A percentile compares a stretch with the other conserved stretches of the same genome.
Conservation (phyloP, 2,329 filamentous ascomycete species). For the Delphinella strobiligena region DNA sequence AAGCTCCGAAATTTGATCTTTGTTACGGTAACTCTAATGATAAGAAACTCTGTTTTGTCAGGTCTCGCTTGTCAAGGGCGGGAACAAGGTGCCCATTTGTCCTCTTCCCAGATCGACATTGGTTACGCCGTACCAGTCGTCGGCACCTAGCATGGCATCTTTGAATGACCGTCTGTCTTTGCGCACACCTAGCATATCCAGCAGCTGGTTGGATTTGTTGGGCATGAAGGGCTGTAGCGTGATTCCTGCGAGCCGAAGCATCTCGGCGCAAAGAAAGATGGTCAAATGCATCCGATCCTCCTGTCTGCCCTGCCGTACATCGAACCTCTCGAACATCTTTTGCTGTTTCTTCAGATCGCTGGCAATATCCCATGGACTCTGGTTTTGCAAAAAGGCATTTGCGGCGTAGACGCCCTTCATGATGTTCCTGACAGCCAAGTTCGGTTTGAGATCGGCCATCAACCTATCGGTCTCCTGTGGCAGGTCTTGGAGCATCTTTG, state of each 20-base stretch:
- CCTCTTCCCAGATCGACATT: slow-evolving; percentile 28
- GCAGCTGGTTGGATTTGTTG: slow-evolving; percentile 54
- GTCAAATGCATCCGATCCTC: slow-evolving; percentile 40
- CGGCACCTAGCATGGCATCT: slow-evolving; percentile 22
- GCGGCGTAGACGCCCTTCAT: slow-evolving; percentile 51
- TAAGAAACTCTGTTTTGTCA: no score
- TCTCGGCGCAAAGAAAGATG: slow-evolving; percentile 63
- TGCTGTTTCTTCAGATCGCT: slow-evolving; percentile 1
- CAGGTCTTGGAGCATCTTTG: slow-evolving; percentile 28
- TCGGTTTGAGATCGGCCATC: slow-evolving; percentile 54
- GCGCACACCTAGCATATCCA: slow-evolving; percentile 67
- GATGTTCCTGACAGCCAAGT: slow-evolving; percentile 52
- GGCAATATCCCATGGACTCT: slow-evolving; percentile 51
- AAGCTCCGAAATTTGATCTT: no score
- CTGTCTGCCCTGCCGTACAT: slow-evolving; percentile 12
- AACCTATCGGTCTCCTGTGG: slow-evolving; percentile 33
- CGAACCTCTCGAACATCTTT: not conserved
- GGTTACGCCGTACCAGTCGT: slow-evolving; percentile 54
- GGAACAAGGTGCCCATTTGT: slow-evolving; percentile 40
- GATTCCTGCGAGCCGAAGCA: slow-evolving; percentile 68
- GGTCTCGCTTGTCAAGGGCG: slow-evolving; percentile 24
- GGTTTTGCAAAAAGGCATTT: slow-evolving; percentile 53
- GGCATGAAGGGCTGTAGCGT: slow-evolving; percentile 89
- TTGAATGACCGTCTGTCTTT: slow-evolving; percentile 42
- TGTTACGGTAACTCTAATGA: no score